These are phyloP conservation scores for Scheffersomyces illinoinensis DNA, from an alignment of 1,139 yeast species.

Conservation along the genomic window DNA sequence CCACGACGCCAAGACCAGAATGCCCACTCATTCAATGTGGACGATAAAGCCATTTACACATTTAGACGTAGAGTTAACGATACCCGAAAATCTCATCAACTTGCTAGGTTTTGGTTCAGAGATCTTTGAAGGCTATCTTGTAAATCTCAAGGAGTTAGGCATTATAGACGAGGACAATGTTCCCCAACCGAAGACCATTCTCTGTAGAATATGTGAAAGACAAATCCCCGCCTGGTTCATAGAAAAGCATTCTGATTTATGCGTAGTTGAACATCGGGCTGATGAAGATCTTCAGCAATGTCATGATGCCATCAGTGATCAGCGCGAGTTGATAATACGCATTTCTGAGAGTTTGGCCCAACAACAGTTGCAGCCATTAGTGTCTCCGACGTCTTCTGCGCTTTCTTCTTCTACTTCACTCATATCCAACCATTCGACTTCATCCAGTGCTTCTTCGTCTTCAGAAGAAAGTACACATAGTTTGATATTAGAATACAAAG, in stretches of 20 bases:
- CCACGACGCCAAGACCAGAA: constrained; percentile 56
- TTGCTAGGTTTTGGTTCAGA: constrained; percentile 89
- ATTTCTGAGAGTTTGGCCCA: constrained; percentile 41
- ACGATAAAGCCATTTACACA: constrained; percentile 77
- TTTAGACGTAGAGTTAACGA: constrained; percentile 59
- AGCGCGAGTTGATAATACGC: constrained; percentile 51
- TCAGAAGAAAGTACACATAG: constrained; percentile 12
- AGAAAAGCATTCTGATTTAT: constrained; percentile 86
- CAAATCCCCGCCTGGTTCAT: constrained; percentile 96
- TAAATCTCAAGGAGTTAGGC: constrained; percentile 59
- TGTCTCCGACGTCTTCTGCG: constrained; percentile 17
- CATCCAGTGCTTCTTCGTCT: constrained; percentile 15
- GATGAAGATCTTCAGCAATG: constrained; percentile 76
- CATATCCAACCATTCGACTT: constrained; percentile 9
- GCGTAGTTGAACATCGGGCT: constrained; percentile 81
- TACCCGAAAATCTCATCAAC: constrained; percentile 68
- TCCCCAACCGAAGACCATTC: constrained; percentile 74
- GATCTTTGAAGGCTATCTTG: constrained; percentile 73
- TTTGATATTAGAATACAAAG: constrained; percentile 55
- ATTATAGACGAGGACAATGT: constrained; percentile 62
- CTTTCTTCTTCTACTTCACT: constrained; percentile 20
- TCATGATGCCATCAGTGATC: constrained; percentile 80
- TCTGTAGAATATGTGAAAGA: constrained; percentile 91
- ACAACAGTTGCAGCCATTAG: constrained; percentile 20
- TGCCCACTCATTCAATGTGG: constrained; percentile 93